phyloP scores from a whole-genome alignment of 2,329 filamentous ascomycete genomes.

The Fusarium begoniae region DNA sequence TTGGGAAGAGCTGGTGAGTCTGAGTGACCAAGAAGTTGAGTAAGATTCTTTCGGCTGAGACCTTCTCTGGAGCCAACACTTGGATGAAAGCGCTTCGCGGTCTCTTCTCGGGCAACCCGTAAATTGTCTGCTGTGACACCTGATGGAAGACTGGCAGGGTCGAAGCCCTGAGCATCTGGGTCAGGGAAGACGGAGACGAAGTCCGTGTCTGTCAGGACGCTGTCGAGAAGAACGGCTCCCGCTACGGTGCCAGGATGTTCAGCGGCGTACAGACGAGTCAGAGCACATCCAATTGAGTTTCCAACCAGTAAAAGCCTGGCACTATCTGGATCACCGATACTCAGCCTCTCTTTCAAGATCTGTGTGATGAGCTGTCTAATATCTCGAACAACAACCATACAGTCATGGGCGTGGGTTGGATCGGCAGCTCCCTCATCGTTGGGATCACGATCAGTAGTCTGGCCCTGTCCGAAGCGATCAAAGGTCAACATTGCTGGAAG shows the following conservation, averaged over 20 bases:
- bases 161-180: conserved; percentile 58
- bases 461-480: conserved; percentile 67
- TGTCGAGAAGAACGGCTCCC: conserved; percentile 63
- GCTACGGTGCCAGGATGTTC: conserved; percentile 55
- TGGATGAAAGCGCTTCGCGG: conserved; percentile 33
- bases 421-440: conserved; percentile 51
- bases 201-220: conserved; percentile 65
- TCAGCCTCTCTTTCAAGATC: conserved; percentile 1
- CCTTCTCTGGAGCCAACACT: conserved; percentile 33
- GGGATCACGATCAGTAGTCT: conserved; percentile 54
- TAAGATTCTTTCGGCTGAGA: conserved; percentile 30
- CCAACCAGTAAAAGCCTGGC: conserved; percentile 18
- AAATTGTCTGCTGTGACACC: conserved; percentile 21
- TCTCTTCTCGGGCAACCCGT: conserved; percentile 10
- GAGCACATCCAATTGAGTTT: conserved; percentile 39
- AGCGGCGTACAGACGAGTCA: conserved; percentile 62
- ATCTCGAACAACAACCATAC: conserved; percentile 46
- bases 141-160: conserved; percentile 40
- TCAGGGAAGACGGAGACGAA: conserved; percentile 65
- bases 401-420: conserved; percentile 57
- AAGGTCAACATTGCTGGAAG: conserved; percentile 60
- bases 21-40: conserved; percentile 23
- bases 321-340: neutral
- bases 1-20: conserved; percentile 22
- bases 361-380: conserved; percentile 30